phyloP scores from a whole-genome alignment of 116 monocot genomes.

The Phalaenopsis hybrid region DNA sequence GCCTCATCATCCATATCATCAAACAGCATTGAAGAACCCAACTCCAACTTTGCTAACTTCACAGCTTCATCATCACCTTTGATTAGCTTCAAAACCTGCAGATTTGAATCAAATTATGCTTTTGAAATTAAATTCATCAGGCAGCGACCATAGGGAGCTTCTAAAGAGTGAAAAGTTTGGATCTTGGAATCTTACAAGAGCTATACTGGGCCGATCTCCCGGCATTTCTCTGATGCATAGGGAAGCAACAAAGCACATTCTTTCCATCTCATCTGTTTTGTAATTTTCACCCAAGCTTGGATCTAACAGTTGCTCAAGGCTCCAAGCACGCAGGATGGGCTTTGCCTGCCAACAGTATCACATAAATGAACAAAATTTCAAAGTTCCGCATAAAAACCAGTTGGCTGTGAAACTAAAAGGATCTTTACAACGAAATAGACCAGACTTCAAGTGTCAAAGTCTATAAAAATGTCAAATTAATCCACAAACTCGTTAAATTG shows the following conservation, averaged over 20 bases:
- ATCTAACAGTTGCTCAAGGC: constrained; percentile 48
- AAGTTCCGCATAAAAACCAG: not conserved
- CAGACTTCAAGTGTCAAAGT: not conserved
- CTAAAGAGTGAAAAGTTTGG: not conserved
- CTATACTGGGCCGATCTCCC: constrained; percentile 45
- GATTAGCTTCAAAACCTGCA: constrained; percentile 59
- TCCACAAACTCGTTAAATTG: no score
- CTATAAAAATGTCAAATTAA: no score
- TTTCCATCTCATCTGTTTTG: constrained; percentile 36
- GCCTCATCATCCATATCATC: constrained; percentile 19
- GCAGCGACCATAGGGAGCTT: no score
- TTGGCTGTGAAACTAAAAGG: not conserved
- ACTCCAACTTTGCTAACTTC: constrained; percentile 43
- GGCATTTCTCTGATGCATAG: constrained; percentile 65
- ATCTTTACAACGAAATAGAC: not conserved
- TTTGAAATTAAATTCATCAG: not conserved
- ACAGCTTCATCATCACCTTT: constrained; percentile 42
- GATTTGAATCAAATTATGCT: not conserved
- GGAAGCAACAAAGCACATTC: constrained; percentile 63
- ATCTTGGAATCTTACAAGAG: constrained; percentile 33
- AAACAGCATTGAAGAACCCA: constrained; percentile 12
- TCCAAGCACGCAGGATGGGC: constrained; percentile 46
- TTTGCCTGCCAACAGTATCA: constrained; percentile 48
- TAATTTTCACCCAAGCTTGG: constrained; percentile 42
- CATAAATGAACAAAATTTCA: not conserved